Conservation (phyloP, 805 yeast species). For the Wickerhamiella parazyma region DNA sequence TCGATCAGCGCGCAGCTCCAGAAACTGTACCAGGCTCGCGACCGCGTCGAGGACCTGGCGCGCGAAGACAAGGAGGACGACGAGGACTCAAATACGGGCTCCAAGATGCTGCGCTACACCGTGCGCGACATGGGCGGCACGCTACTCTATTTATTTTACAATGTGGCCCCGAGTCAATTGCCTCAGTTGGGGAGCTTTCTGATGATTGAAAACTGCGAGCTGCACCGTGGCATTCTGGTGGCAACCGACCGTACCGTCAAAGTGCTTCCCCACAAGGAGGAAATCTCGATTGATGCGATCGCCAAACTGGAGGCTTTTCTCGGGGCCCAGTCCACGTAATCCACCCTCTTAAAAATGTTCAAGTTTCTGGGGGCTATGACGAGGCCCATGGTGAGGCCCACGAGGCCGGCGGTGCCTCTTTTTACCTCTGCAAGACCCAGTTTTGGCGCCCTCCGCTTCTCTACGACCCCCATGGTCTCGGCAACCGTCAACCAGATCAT, state of each 20-base stretch:
- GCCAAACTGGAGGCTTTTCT: neutral
- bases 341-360: too few relatives aligned
- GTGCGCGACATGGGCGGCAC: neutral
- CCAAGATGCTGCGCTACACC: neutral
- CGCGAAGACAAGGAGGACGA: neutral
- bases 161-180: neutral
- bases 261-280: neutral
- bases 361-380: too few relatives aligned
- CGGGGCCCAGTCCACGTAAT: neutral
- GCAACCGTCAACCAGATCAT: conserved; percentile 26
- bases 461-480: conserved; percentile 8
- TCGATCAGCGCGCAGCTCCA: conserved; percentile 1
- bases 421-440: too few relatives aligned
- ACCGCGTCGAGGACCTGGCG: neutral
- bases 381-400: too few relatives aligned
- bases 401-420: neutral
- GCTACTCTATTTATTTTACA: neutral
- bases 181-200: neutral
- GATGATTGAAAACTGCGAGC: neutral
- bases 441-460: too few relatives aligned
- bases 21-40: neutral
- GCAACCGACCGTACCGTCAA: neutral
- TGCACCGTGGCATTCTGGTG: conserved; percentile 1
- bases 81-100: neutral
- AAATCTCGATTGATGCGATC: neutral